These are phyloP conservation scores for Coniosporium tulheliwenetii DNA, from an alignment of 2,329 filamentous ascomycete species.

Conservation along the genomic window DNA sequence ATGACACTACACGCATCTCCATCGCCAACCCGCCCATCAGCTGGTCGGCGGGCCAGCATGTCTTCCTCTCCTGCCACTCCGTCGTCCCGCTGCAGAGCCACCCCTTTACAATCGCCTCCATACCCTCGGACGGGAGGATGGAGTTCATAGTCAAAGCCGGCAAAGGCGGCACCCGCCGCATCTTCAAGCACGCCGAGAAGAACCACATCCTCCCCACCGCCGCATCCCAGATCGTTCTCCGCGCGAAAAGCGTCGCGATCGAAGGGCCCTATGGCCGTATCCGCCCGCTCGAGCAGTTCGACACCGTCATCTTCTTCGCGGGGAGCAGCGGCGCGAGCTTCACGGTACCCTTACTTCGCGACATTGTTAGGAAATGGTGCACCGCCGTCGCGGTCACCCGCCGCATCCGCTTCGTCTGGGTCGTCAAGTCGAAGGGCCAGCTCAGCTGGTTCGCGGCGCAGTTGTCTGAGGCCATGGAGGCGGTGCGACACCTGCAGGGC, in stretches of 20 bases:
- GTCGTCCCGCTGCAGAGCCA: conserved; percentile 44
- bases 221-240: conserved; percentile 2
- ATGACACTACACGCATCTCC: conserved; percentile 40
- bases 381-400: conserved; percentile 23
- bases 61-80: conserved; percentile 42
- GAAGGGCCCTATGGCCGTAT: conserved; percentile 39
- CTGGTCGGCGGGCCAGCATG: conserved; percentile 49
- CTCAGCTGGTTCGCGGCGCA: conserved; percentile 37
- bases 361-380: conserved; percentile 35
- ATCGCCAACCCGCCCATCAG: conserved; percentile 37
- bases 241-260: conserved; percentile 25
- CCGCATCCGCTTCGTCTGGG: conserved; percentile 40
- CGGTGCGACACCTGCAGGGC: conserved; percentile 24
- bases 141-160: conserved; percentile 41
- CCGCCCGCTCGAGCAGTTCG: conserved; percentile 40
- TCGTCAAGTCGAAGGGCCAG: conserved; percentile 38
- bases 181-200: conserved; percentile 36
- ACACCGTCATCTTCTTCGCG: conserved; percentile 43
- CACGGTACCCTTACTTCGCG: conserved; percentile 38
- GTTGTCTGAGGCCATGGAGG: conserved; percentile 27
- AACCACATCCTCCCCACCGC: conserved; percentile 8
- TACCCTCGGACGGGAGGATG: conserved; percentile 38
- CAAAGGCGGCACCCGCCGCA: conserved; percentile 33
- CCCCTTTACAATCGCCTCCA: conserved; percentile 46
- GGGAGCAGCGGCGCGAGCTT: conserved; percentile 46